These are phyloP conservation scores for Talaromyces albobiverticillius DNA, from an alignment of 2,329 filamentous ascomycete species.

Conservation along the genomic window DNA sequence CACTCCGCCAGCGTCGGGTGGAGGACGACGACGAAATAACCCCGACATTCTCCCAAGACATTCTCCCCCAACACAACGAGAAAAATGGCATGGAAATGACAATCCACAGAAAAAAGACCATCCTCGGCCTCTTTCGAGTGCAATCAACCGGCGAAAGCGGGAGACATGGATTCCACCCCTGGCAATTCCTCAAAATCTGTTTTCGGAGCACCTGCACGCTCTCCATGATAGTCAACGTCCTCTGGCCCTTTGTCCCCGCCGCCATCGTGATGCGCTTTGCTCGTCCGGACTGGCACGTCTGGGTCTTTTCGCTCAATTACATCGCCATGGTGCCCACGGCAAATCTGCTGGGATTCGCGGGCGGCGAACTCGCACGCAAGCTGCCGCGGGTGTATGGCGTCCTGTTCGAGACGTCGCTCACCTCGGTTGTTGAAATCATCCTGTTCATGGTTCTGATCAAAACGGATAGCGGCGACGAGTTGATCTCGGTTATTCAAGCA, in stretches of 20 bases:
- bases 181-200: conserved; percentile 62
- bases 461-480: conserved; percentile 45
- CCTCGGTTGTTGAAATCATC: conserved; percentile 76
- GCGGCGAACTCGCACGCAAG: conserved; percentile 69
- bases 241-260: conserved; percentile 73
- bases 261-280: conserved; percentile 65
- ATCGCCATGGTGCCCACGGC: conserved; percentile 75
- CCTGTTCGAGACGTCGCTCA: conserved; percentile 56
- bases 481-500: conserved; percentile 46
- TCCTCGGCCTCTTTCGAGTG: conserved; percentile 27
- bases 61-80: conserved; percentile 11
- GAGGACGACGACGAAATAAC: conserved; percentile 7
- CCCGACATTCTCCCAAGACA: background rate
- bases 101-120: background rate
- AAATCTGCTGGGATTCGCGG: conserved; percentile 72
- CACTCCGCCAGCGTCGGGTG: conserved; percentile 11
- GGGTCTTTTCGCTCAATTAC: conserved; percentile 69
- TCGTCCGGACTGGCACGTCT: conserved; percentile 55
- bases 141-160: conserved; percentile 62
- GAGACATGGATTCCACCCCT: conserved; percentile 61
- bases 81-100: background rate
- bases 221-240: conserved; percentile 64
- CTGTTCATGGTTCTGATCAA: conserved; percentile 74
- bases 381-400: conserved; percentile 64
- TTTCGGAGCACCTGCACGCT: conserved; percentile 62